Percentiles rank a stretch among this genome's conserved stretches.
phyloP scores from a whole-genome alignment of 2,329 filamentous ascomycete species.

The Coniella vitis region DNA sequence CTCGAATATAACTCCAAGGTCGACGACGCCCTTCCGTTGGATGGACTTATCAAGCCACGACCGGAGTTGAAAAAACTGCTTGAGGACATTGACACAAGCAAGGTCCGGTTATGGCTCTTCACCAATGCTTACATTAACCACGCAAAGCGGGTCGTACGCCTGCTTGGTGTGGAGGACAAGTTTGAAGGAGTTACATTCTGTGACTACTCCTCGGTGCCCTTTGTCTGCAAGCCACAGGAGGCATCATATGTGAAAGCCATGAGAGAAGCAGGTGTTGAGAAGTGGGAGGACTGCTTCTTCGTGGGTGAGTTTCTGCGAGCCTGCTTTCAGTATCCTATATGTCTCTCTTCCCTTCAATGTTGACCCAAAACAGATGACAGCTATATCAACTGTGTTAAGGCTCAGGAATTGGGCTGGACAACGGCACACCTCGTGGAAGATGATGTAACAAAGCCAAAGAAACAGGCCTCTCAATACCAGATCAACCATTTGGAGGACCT shows the following conservation, averaged over 20 bases:
- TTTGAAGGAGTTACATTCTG: slow-evolving; percentile 96
- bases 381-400: slow-evolving; percentile 69
- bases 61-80: slow-evolving; percentile 68
- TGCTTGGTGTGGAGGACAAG: slow-evolving; percentile 76
- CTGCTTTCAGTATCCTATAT: too few species aligned
- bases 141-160: slow-evolving; percentile 69
- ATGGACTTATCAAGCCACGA: slow-evolving; percentile 75
- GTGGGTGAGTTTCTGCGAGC: slow-evolving; percentile 58
- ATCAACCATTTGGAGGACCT: slow-evolving; percentile 73
- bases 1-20: slow-evolving; percentile 92
- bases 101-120: slow-evolving; percentile 87
- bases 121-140: slow-evolving; percentile 95
- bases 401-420: slow-evolving; percentile 77
- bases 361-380: slow-evolving; percentile 64
- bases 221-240: slow-evolving; percentile 81
- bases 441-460: slow-evolving; percentile 54
- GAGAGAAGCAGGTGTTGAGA: slow-evolving; percentile 67
- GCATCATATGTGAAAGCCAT: slow-evolving; percentile 88
- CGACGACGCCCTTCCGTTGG: slow-evolving; percentile 86
- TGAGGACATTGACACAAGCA: slow-evolving; percentile 71
- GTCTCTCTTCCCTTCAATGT: background rate
- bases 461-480: slow-evolving; percentile 64
- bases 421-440: slow-evolving; percentile 81
- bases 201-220: slow-evolving; percentile 66
- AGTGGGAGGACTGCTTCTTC: slow-evolving; percentile 74